phyloP scores from a whole-genome alignment of 805 yeast genomes.

The Saccharomycopsis javanensis region DNA sequence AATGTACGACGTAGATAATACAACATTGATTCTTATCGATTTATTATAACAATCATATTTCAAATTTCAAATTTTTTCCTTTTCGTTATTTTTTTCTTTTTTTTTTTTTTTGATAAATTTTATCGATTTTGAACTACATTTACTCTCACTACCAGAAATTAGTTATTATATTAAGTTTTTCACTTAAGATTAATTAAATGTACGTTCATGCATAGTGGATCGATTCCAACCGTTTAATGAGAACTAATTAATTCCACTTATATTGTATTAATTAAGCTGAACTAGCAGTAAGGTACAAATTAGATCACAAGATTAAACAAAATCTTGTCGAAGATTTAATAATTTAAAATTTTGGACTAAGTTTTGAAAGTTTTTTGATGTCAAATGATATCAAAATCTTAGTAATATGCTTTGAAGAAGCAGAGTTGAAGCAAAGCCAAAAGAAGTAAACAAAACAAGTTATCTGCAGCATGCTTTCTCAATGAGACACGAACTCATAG shows the following conservation, averaged over 20 bases:
- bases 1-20: no score
- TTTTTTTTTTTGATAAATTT: no score
- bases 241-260: background rate
- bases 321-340: background rate
- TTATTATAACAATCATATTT: no score
- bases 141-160: no score
- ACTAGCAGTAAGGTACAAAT: background rate
- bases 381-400: background rate
- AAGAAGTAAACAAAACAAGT: background rate
- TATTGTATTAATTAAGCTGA: background rate
- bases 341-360: background rate
- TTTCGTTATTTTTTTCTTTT: no score
- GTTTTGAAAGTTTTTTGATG: background rate
- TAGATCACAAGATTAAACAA: background rate
- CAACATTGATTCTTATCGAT: no score
- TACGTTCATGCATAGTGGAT: background rate
- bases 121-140: no score
- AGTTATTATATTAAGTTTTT: no score
- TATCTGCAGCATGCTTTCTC: background rate
- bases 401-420: no score
- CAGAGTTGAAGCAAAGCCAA: background rate
- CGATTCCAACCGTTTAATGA: background rate
- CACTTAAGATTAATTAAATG: background rate
- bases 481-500: background rate
- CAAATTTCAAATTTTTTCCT: no score